Base-by-base conservation (phyloP, 108 stramenopile species). In the Mediolabrus comicus region DNA sequence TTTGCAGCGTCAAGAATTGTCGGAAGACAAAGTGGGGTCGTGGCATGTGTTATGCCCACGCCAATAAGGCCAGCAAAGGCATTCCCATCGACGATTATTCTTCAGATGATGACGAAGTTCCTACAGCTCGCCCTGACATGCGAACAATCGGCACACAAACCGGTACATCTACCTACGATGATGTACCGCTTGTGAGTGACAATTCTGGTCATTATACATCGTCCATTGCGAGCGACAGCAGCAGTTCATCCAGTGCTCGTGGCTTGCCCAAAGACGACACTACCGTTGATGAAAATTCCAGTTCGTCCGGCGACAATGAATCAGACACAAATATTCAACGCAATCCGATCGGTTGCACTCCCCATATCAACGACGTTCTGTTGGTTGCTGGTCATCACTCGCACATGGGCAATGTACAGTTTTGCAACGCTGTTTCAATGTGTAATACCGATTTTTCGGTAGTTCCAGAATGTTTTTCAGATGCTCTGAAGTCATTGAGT, bases 201-300 rank as follows among this genome's bases (percentile, higher is more conserved):
- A 49, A 17, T 24, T 49, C 46, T 2, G 46, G 46, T 49, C 46
- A 49, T 22, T 49, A 49, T 9, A 22, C 46, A 22, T 17, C 46
- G 14, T 49, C 46, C 0, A 22, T 49, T 49, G 46, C 46, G 22
- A 49, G 46, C 9, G 19, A 49, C 22, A 49, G 46, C 22, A 49
- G 46, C 16, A 49, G 46, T 49, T 49, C 46, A 17, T 49, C 46
- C 22, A 49, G 22, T 22, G 22, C 46, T 49, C 46, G 46, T 49
- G 46, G 46, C 7, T 22, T 49, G 46, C 46, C 46, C 46, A 49
- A 49, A 49, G 46, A 49, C 46, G 46, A 49, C 46, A 49, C 46
- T 4, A 49, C 46, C 22, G 46, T 49, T 49, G 46, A 49, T 49
- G 46, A 49, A 22, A 49, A 49, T 49, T 49, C 46, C 46, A 49